Evolutionary conservation across 352 stramenopile species (phyloP).

Genomic region (Phytophthora cryptogea): DNA sequence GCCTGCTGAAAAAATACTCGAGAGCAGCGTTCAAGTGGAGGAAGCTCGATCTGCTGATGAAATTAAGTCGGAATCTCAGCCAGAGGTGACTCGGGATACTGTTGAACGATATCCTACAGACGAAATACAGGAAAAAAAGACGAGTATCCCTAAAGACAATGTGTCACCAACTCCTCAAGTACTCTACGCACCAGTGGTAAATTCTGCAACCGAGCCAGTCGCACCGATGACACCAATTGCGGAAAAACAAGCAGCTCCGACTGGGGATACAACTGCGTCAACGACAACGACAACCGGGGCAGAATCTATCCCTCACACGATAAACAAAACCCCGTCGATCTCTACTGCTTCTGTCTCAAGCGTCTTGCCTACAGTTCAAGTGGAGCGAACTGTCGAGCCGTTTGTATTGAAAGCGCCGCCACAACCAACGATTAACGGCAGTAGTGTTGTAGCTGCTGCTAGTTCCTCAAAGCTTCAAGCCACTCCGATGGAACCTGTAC

Average conservation of each 20-base stretch:
- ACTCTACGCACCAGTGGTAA: not conserved
- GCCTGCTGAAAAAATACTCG: not conserved
- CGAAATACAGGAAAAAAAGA: not conserved
- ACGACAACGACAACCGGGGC: not conserved
- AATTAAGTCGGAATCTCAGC: not conserved
- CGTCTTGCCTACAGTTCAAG: constrained; percentile 26
- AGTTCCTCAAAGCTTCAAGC: not conserved
- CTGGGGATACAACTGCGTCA: not conserved
- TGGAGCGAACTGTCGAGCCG: constrained; percentile 16
- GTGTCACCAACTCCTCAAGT: not conserved
- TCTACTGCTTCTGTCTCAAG: constrained; percentile 19
- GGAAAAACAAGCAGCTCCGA: not conserved
- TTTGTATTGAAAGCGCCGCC: constrained; percentile 16
- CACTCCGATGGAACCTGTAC: not conserved
- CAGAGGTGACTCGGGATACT: not conserved
- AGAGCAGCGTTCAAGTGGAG: not conserved
- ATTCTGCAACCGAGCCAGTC: not conserved
- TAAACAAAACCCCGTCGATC: not conserved
- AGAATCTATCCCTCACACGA: not conserved
- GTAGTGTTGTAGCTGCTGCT: not conserved
- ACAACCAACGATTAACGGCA: not conserved
- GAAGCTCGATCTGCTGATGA: not conserved
- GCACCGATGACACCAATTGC: not conserved
- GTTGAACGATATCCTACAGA: not conserved
- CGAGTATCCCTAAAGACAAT: not conserved